These are phyloP conservation scores for Pythium sp. DNA, from an alignment of 352 stramenopile genomes.

Conservation along the genomic window DNA sequence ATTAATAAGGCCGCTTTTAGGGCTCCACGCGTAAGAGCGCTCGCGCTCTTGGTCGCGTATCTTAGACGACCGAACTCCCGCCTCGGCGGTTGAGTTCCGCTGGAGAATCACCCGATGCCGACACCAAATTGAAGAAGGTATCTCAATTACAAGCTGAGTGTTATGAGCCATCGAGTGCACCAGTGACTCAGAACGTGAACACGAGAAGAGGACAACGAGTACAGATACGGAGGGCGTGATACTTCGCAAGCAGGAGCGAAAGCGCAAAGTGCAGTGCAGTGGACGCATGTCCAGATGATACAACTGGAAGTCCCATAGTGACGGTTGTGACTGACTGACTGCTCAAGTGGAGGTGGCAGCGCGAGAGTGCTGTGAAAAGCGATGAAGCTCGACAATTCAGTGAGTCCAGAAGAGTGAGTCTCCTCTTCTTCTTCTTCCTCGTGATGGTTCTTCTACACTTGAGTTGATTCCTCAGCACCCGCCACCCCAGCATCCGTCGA, in stretches of 20 bases:
- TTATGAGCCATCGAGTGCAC: not conserved
- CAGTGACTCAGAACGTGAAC: not conserved
- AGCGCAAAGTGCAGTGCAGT: not conserved
- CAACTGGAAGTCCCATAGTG: not conserved
- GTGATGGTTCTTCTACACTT: conserved; percentile 33
- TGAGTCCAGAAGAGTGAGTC: conserved; percentile 5
- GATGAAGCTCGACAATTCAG: conserved; percentile 15
- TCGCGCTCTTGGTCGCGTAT: conserved; percentile 1
- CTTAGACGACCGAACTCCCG: not conserved
- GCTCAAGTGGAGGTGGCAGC: not conserved
- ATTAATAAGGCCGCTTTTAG: conserved; percentile 39
- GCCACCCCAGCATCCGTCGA: too few relatives aligned
- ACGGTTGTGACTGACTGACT: not conserved
- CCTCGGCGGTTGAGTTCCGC: conserved; percentile 11
- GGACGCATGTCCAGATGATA: not conserved
- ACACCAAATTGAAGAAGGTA: conserved; percentile 20
- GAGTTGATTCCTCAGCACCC: conserved; percentile 27
- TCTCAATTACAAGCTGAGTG: conserved; percentile 16
- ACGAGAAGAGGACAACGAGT: not conserved
- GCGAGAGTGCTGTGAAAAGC: conserved; percentile 17
- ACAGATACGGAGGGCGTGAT: not conserved
- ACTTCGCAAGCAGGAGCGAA: not conserved
- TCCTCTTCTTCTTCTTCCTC: not conserved
- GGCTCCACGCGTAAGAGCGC: not conserved
- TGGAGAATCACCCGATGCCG: conserved; percentile 10